phyloP scores from a whole-genome alignment of 495 filamentous ascomycete genomes.

The Penicillium arizonense region DNA sequence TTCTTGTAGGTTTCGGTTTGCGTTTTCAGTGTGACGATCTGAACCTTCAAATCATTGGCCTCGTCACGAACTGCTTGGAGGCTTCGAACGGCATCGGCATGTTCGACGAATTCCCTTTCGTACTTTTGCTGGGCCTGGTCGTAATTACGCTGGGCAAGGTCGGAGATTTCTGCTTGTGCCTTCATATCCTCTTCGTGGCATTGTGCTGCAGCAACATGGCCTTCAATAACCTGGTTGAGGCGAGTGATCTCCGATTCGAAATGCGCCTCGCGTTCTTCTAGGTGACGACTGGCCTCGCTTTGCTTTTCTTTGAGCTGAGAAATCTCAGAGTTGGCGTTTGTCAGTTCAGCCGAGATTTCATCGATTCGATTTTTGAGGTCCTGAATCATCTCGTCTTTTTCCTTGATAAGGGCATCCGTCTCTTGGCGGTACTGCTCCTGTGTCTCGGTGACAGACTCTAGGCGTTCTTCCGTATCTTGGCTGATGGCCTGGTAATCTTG shows the following conservation, averaged over 20 bases:
- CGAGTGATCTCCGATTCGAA: conserved; percentile 75
- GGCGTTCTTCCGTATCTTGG: conserved; percentile 82
- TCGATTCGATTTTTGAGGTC: conserved; percentile 79
- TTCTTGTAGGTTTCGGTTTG: conserved; percentile 80
- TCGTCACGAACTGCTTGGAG: conserved; percentile 76
- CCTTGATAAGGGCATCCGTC: conserved; percentile 66
- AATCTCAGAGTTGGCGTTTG: conserved; percentile 75
- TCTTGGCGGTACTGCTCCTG: conserved; percentile 85
- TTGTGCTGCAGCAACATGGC: conserved; percentile 69
- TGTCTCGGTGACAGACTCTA: conserved; percentile 73
- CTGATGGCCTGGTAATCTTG: conserved; percentile 90
- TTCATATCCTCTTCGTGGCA: conserved; percentile 89
- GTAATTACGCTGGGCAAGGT: conserved; percentile 91
- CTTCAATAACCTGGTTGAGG: conserved; percentile 81
- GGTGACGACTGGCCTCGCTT: conserved; percentile 65
- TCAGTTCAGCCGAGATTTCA: conserved; percentile 77
- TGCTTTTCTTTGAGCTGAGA: conserved; percentile 73
- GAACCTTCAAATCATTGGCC: conserved; percentile 74
- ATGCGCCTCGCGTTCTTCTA: conserved; percentile 75
- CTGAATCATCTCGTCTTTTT: conserved; percentile 72
- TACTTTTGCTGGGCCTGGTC: conserved; percentile 92
- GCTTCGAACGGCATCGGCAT: conserved; percentile 85
- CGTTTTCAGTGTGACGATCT: conserved; percentile 66
- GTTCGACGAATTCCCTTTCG: conserved; percentile 88
- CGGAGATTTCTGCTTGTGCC: conserved; percentile 88